These are phyloP conservation scores for Penicillium polonicum DNA, from an alignment of 2,329 filamentous ascomycete species.

Conservation along the genomic window DNA sequence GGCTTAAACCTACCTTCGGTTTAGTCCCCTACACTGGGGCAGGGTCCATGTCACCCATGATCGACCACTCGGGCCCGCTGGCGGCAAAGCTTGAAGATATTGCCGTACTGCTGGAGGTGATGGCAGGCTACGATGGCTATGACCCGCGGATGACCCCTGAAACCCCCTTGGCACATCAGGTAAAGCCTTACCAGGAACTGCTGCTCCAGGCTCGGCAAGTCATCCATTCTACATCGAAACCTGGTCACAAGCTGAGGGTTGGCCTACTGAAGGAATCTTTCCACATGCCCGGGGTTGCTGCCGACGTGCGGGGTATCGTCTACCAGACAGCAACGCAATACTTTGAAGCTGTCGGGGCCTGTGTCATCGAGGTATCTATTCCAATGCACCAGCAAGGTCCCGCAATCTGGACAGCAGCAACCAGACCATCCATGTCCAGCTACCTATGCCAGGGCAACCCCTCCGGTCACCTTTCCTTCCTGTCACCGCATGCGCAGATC, in stretches of 20 bases:
- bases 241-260: slow-evolving; percentile 40
- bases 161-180: slow-evolving; percentile 36
- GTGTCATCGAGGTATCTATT: slow-evolving; percentile 47
- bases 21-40: slow-evolving; percentile 54
- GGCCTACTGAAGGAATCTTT: slow-evolving; percentile 51
- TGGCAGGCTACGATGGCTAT: slow-evolving; percentile 53
- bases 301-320: slow-evolving; percentile 41
- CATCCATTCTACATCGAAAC: not conserved
- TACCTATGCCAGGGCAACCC: slow-evolving; percentile 32
- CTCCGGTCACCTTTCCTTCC: slow-evolving; percentile 33
- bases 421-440: slow-evolving; percentile 34
- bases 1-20: slow-evolving; percentile 51
- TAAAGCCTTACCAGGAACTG: slow-evolving; percentile 34
- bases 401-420: slow-evolving; percentile 49
- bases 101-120: slow-evolving; percentile 44
- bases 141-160: slow-evolving; percentile 46
- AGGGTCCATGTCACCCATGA: slow-evolving; percentile 40
- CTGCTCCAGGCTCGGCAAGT: slow-evolving; percentile 17
- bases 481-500: slow-evolving; percentile 31
- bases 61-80: slow-evolving; percentile 51
- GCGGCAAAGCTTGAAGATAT: slow-evolving; percentile 45
- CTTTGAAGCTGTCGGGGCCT: slow-evolving; percentile 45
- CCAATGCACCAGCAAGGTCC: slow-evolving; percentile 49
- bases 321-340: slow-evolving; percentile 36
- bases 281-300: slow-evolving; percentile 38